phyloP scores from a whole-genome alignment of 164 flowering plant genomes.

The Dillenia suffruticosa region DNA sequence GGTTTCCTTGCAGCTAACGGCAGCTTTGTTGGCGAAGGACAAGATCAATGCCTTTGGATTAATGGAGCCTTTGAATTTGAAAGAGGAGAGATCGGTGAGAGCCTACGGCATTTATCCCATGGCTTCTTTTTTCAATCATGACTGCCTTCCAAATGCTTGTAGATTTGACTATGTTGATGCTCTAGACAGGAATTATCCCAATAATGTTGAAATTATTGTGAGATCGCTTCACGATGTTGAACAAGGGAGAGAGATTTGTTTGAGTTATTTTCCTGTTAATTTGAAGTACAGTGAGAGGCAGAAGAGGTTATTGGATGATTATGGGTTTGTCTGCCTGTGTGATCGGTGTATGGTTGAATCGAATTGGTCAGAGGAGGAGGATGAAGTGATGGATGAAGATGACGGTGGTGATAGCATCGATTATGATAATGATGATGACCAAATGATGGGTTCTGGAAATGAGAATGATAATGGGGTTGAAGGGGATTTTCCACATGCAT shows the following conservation, averaged over 20 bases:
- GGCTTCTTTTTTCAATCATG: conserved; percentile 82
- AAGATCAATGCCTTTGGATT: conserved; percentile 70
- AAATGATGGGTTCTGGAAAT: conserved; percentile 14
- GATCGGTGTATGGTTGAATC: conserved; percentile 85
- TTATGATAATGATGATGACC: conserved; percentile 27
- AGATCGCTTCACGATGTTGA: conserved; percentile 77
- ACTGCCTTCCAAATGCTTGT: conserved; percentile 90
- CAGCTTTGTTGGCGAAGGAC: conserved; percentile 67
- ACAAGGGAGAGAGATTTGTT: conserved; percentile 73
- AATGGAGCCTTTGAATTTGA: conserved; percentile 51
- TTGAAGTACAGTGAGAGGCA: conserved; percentile 49
- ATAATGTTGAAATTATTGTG: conserved; percentile 56
- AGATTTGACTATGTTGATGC: conserved; percentile 79
- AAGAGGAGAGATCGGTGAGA: conserved; percentile 51
- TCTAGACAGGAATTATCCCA: background rate
- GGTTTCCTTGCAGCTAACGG: conserved; percentile 39
- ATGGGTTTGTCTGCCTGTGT: conserved; percentile 70
- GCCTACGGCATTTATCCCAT: conserved; percentile 75
- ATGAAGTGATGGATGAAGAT: conserved; percentile 16
- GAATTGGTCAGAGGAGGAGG: conserved; percentile 54
- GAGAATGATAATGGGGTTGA: conserved; percentile 13
- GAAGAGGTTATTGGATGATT: conserved; percentile 64
- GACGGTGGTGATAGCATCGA: conserved; percentile 18
- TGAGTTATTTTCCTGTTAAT: conserved; percentile 90
- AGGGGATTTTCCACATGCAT: conserved; percentile 73